A percentile compares a stretch with the other conserved stretches of the same genome.
phyloP scores from a whole-genome alignment of 2,329 filamentous ascomycete genomes.

The Talaromyces sp. region DNA sequence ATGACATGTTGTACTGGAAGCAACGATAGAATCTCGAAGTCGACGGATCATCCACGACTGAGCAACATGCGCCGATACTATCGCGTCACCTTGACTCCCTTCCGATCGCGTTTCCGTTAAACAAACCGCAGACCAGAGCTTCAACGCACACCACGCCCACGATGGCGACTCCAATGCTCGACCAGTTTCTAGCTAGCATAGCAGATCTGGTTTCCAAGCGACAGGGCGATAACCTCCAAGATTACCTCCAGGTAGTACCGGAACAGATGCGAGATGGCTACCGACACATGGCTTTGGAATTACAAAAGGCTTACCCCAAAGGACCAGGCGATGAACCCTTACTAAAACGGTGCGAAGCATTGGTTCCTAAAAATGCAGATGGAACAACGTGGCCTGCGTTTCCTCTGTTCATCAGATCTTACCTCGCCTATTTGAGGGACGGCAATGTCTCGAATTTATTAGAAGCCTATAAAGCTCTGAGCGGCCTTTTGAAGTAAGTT shows the following conservation, averaged over 20 bases:
- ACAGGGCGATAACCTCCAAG: constrained; percentile 61
- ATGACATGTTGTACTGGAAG: too few relatives aligned
- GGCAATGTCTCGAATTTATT: constrained; percentile 71
- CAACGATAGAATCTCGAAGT: not conserved
- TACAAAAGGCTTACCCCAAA: constrained; percentile 55
- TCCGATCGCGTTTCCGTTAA: not conserved
- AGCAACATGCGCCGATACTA: constrained; percentile 7
- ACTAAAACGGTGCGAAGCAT: constrained; percentile 54
- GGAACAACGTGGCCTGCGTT: constrained; percentile 71
- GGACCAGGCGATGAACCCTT: constrained; percentile 52
- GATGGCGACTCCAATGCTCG: constrained; percentile 55
- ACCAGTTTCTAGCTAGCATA: constrained; percentile 64
- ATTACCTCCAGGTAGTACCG: constrained; percentile 71
- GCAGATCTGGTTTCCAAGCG: constrained; percentile 57
- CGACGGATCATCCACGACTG: not conserved
- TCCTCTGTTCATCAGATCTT: constrained; percentile 72
- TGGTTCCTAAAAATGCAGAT: constrained; percentile 60
- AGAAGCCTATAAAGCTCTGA: constrained; percentile 69
- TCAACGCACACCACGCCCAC: not conserved
- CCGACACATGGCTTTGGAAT: constrained; percentile 60
- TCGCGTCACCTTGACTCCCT: not conserved
- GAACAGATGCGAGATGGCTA: constrained; percentile 60
- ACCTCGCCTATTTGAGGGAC: constrained; percentile 74
- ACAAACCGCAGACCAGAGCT: not conserved
- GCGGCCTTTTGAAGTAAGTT: constrained; percentile 66